A percentile compares a stretch with the other conserved stretches of the same genome.
Evolutionary conservation across 345 rosid genomes (phyloP).

Genomic region (Sisymbrium altissimum): DNA sequence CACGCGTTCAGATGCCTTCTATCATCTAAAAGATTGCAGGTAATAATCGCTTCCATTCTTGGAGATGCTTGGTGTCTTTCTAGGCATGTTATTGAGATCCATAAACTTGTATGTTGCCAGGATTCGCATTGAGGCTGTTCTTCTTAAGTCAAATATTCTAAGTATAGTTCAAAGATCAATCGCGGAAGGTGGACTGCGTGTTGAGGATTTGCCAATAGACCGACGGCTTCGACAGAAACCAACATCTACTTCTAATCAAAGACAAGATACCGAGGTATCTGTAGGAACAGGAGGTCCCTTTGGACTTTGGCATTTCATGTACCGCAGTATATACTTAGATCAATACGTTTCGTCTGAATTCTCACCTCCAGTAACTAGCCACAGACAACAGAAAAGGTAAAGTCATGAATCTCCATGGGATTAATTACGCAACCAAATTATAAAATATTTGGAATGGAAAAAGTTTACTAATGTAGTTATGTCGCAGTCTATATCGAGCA

Average conservation of each 20-base stretch:
- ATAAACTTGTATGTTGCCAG: conserved; percentile 33
- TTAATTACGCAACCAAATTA: background rate
- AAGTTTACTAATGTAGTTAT: conserved; percentile 5
- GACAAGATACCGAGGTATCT: conserved; percentile 42
- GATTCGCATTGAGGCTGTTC: conserved; percentile 72
- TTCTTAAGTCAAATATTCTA: conserved; percentile 83
- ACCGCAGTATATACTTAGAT: conserved; percentile 91
- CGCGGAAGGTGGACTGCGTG: conserved; percentile 89
- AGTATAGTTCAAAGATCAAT: conserved; percentile 85
- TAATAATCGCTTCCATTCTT: conserved; percentile 8
- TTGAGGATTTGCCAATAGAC: conserved; percentile 79
- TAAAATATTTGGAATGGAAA: background rate
- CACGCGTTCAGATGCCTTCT: conserved; percentile 91
- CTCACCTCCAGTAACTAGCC: conserved; percentile 72
- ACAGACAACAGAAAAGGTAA: conserved; percentile 79
- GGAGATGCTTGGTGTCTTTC: background rate
- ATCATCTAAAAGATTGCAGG: conserved; percentile 99
- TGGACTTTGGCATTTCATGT: conserved; percentile 98
- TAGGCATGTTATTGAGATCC: background rate
- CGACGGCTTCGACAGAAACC: conserved; percentile 50
- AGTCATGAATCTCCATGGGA: conserved; percentile 2
- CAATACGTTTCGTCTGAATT: conserved; percentile 92
- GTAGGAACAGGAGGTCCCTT: conserved; percentile 86
- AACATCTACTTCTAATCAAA: conserved; percentile 20
- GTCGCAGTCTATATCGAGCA: conserved; percentile 84